Evolutionary conservation across 2,329 filamentous ascomycete species (phyloP).

Genomic region (Colletotrichum falcatum): DNA sequence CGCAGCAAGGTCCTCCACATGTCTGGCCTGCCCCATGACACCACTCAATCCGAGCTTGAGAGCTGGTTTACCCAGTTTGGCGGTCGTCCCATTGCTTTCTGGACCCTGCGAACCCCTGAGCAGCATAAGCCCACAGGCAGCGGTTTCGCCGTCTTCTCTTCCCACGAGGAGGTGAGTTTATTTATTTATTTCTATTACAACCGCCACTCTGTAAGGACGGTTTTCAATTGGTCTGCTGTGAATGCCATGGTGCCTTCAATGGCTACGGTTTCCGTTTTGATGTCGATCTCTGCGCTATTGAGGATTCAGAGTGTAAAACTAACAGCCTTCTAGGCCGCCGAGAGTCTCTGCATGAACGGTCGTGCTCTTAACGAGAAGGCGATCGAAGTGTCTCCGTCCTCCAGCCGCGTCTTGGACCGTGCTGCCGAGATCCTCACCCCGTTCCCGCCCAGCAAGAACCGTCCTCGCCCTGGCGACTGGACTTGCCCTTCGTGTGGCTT

Average conservation of each 20-base stretch:
- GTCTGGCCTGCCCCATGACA: conserved; percentile 96
- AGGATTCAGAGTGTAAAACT: not conserved
- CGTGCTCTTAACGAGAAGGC: conserved; percentile 98
- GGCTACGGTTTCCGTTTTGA: not conserved
- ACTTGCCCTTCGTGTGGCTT: conserved; percentile 99
- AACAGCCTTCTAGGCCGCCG: conserved; percentile 77
- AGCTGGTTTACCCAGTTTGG: conserved; percentile 99
- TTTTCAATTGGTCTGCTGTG: not conserved
- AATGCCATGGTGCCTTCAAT: not conserved
- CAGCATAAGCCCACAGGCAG: conserved; percentile 99
- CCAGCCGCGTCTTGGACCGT: conserved; percentile 94
- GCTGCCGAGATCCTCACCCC: conserved; percentile 96
- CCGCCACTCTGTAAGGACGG: not conserved
- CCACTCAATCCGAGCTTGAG: conserved; percentile 97
- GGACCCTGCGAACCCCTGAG: conserved; percentile 96
- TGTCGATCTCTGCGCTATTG: not conserved
- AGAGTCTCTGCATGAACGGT: conserved; percentile 99
- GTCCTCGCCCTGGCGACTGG: conserved; percentile 97
- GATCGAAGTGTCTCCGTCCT: conserved; percentile 97
- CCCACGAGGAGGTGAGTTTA: conserved; percentile 91
- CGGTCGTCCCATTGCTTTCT: conserved; percentile 97
- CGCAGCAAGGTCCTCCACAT: conserved; percentile 98
- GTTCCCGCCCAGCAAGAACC: conserved; percentile 98
- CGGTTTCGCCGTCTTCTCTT: conserved; percentile 98
- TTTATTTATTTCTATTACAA: not conserved